Base-by-base conservation (phyloP, 345 rosid species). In the Eucalyptus microcorys region DNA sequence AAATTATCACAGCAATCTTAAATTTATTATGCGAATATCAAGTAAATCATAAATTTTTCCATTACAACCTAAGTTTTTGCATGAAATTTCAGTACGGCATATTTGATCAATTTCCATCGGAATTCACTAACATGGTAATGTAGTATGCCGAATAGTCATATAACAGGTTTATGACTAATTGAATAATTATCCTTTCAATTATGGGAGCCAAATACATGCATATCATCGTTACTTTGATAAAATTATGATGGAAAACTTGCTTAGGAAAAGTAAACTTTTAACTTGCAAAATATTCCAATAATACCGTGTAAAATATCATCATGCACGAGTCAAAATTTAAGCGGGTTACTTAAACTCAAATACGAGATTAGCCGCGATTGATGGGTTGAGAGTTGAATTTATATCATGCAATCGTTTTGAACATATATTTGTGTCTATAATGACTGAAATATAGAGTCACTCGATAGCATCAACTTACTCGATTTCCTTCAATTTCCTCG, bases 11-110 rank as follows among this genome's bases (percentile, higher is more conserved):
- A 5, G 1, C 12, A 9, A 37, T 2, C 7, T 1, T 5, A 34
- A 3, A 17, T 0, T 68, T 34, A 68, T 15, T 3, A 2, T 2
- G 4, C 2, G 0, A 30, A 64, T 64, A 30, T n/a, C 1, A 64
- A 64, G 14, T n/a, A 12, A 27, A 10, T 27, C 15, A 10, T 57
- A 50, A 50, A 17, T 1, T 50, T 50, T 50, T 50, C 1, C 4
- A 1, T 50, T 50, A 50, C 4, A 50, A 17, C 2, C 22, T 50
- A 50, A 50, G 22, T 17, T 17, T 50, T 32, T 15, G 3, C 11
- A 9, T 8, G 6, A 16, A 66, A 32, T 32, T 32, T 14, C 4
- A 19, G 4, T 9, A 16, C 0, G 10, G 2, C 3, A 22, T 55
- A 50, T 7, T 7, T 8, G 16, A 64, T 50, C 55, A 19, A 30